phyloP scores from a whole-genome alignment of 805 yeast genomes.

The Starmera dryadoides region DNA sequence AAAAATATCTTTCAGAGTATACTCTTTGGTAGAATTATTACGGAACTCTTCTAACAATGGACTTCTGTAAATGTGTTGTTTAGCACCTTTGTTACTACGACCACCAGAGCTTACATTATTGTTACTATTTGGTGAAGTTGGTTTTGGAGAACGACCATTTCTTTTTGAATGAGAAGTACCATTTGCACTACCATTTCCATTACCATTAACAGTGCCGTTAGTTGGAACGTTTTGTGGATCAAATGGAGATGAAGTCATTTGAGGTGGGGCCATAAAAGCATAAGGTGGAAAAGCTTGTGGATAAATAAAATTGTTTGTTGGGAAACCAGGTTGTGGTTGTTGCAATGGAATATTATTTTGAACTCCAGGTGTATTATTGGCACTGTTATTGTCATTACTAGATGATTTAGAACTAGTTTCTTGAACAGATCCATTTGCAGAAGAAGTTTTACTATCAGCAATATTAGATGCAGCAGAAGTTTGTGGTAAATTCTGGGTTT shows the following conservation, averaged over 20 bases:
- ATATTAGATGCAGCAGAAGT: not conserved
- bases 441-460: not conserved
- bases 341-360: conserved; percentile 3
- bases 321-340: conserved; percentile 10
- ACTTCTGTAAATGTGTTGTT: conserved; percentile 56
- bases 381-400: not conserved
- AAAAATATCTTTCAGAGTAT: conserved; percentile 62
- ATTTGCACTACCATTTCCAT: not conserved
- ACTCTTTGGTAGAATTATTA: conserved; percentile 51
- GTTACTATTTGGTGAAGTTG: conserved; percentile 16
- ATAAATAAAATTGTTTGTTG: conserved; percentile 12
- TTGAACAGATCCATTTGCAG: not conserved
- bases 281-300: conserved; percentile 23
- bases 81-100: conserved; percentile 15
- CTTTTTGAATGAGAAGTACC: conserved; percentile 6
- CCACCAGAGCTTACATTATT: conserved; percentile 9
- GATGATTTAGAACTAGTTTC: no score
- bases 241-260: conserved; percentile 2
- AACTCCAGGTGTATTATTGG: no score
- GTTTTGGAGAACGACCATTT: conserved; percentile 17
- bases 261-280: conserved; percentile 18
- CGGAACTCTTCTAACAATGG: conserved; percentile 84
- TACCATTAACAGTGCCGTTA: conserved; percentile 2
- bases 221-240: conserved; percentile 6
- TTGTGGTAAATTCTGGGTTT: not conserved